These are phyloP conservation scores for Chenopodium suecicum DNA, from an alignment of 148 eudicot species.

Conservation along the genomic window DNA sequence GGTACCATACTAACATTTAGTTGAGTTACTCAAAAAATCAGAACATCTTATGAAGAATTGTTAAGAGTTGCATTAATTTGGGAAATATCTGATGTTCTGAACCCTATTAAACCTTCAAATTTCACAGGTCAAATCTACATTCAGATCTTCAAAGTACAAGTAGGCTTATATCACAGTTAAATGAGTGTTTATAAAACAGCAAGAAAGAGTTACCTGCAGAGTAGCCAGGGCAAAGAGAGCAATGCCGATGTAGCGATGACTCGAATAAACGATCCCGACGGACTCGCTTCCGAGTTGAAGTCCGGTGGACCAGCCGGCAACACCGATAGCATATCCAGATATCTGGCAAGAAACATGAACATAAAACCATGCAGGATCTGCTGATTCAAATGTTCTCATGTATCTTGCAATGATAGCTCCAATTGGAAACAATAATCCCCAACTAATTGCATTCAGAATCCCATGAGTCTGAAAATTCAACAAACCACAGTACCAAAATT, in stretches of 20 bases:
- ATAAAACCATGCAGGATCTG: slow-evolving; percentile 94
- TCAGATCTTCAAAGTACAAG: not conserved
- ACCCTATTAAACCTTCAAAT: not conserved
- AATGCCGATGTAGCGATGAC: slow-evolving; percentile 81
- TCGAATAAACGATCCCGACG: slow-evolving; percentile 45
- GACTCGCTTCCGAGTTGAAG: slow-evolving; percentile 83
- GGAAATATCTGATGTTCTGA: not conserved
- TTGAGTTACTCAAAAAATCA: not conserved
- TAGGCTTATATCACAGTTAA: not conserved
- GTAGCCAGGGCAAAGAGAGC: slow-evolving; percentile 84
- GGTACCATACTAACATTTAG: not conserved
- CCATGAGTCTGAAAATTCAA: slow-evolving; percentile 74
- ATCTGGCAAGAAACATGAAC: slow-evolving; percentile 68
- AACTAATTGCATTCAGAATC: slow-evolving; percentile 78
- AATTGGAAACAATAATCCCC: slow-evolving; percentile 85
- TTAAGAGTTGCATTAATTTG: not conserved
- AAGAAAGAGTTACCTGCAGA: slow-evolving; percentile 54
- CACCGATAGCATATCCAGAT: slow-evolving; percentile 78
- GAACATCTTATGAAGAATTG: not conserved
- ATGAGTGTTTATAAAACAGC: not conserved
- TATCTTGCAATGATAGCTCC: slow-evolving; percentile 81
- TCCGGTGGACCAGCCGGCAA: slow-evolving; percentile 97
- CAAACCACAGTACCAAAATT: slow-evolving; percentile 13
- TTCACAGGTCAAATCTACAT: not conserved
- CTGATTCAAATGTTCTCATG: slow-evolving; percentile 60